Conservation (phyloP, 371 early-diverging fungal genomes). For the Chytridium lagenaria region DNA sequence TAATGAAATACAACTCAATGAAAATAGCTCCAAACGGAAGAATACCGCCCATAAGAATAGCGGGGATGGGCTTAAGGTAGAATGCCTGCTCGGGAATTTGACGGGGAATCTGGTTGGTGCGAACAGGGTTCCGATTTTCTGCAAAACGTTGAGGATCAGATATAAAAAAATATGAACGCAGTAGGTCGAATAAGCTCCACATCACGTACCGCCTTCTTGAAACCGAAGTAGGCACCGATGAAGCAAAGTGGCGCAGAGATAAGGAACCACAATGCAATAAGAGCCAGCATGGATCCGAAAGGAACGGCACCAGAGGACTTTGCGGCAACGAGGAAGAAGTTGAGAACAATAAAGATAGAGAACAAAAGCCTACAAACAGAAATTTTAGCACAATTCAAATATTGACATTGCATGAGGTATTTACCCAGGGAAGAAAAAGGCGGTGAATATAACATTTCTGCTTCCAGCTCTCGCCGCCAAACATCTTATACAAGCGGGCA, state of each 20-base stretch:
- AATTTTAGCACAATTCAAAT: too few relatives aligned
- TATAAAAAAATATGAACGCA: constrained; percentile 58
- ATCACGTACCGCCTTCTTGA: constrained; percentile 66
- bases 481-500: constrained; percentile 91
- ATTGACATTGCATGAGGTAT: too few relatives aligned
- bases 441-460: constrained; percentile 76
- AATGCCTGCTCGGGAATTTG: constrained; percentile 86
- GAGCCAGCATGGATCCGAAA: constrained; percentile 81
- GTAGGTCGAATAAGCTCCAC: not conserved
- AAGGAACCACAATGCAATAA: constrained; percentile 83
- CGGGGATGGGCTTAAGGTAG: constrained; percentile 74
- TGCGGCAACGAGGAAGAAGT: constrained; percentile 83
- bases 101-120: constrained; percentile 88
- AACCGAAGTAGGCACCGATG: constrained; percentile 90
- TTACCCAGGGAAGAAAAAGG: constrained; percentile 81
- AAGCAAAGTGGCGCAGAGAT: constrained; percentile 86
- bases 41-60: constrained; percentile 80
- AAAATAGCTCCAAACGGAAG: constrained; percentile 87
- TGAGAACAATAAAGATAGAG: constrained; percentile 72
- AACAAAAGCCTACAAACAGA: constrained; percentile 67
- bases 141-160: constrained; percentile 51
- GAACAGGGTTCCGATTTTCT: constrained; percentile 73
- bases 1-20: constrained; percentile 78
- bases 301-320: constrained; percentile 92
- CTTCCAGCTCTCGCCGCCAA: constrained; percentile 86